These are phyloP conservation scores for Agrostemma githago DNA, from an alignment of 148 eudicot genomes.

Conservation along the genomic window DNA sequence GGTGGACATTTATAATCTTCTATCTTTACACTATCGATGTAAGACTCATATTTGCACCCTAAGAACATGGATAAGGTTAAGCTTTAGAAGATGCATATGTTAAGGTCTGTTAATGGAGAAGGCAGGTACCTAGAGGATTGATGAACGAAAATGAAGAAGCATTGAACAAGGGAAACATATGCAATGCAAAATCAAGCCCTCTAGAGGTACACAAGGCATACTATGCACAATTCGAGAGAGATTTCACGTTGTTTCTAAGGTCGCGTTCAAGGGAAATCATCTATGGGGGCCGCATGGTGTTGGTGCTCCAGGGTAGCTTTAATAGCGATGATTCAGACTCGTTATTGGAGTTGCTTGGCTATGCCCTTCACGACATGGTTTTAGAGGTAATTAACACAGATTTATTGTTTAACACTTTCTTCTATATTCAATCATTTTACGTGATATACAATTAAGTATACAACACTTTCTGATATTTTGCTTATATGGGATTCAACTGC, in stretches of 20 bases:
- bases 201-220: neutral
- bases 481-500: too few relatives aligned
- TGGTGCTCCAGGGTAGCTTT: slow-evolving; percentile 34
- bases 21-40: too few relatives aligned
- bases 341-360: slow-evolving; percentile 25
- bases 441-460: too few relatives aligned
- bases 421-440: too few relatives aligned
- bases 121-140: neutral
- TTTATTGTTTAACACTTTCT: too few relatives aligned
- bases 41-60: neutral
- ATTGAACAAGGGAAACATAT: neutral
- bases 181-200: neutral
- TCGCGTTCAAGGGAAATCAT: slow-evolving; percentile 43
- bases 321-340: slow-evolving; percentile 17
- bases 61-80: neutral
- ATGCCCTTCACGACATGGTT: slow-evolving; percentile 30
- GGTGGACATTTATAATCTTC: too few relatives aligned
- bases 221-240: slow-evolving; percentile 35
- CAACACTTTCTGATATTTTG: too few relatives aligned
- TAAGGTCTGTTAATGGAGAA: too few relatives aligned
- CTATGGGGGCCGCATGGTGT: slow-evolving; percentile 43
- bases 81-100: neutral
- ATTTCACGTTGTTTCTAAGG: slow-evolving; percentile 41
- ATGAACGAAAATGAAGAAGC: neutral
- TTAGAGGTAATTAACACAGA: slow-evolving; percentile 25